Conservation (phyloP, 768 basidiomycete genomes). For the Boletus rubroflammeus region DNA sequence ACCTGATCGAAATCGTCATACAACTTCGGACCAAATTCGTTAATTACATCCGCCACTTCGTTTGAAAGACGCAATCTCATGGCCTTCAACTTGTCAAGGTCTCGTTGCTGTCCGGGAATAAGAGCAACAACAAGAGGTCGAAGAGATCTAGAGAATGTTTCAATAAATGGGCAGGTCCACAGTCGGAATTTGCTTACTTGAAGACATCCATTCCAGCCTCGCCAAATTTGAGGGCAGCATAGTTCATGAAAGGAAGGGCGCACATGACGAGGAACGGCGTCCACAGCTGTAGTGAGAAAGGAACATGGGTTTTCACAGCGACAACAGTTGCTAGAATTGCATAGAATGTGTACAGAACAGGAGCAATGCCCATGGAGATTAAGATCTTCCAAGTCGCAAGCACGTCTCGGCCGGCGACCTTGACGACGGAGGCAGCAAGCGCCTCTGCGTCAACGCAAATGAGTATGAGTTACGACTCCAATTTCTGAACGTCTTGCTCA, state of each 20-base stretch:
- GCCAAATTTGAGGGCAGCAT: constrained; percentile 93
- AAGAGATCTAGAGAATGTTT: constrained; percentile 60
- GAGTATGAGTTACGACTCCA: background rate
- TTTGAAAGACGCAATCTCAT: constrained; percentile 75
- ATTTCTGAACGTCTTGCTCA: constrained; percentile 24
- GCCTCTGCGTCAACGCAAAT: constrained; percentile 58
- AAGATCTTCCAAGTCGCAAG: constrained; percentile 97
- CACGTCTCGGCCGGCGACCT: constrained; percentile 95
- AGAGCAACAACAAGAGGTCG: constrained; percentile 85
- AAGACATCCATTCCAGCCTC: constrained; percentile 97
- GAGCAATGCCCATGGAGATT: constrained; percentile 87
- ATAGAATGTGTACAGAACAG: constrained; percentile 81
- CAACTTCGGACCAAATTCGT: constrained; percentile 83
- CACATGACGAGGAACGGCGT: constrained; percentile 76
- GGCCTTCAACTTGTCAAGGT: constrained; percentile 69
- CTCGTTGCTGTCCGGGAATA: constrained; percentile 82
- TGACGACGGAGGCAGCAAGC: constrained; percentile 91
- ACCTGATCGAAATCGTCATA: constrained; percentile 88
- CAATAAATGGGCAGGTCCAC: background rate
- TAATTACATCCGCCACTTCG: constrained; percentile 78
- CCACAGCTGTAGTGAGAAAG: constrained; percentile 60
- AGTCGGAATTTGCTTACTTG: constrained; percentile 59
- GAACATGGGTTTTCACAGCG: constrained; percentile 61
- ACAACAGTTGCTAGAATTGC: constrained; percentile 73
- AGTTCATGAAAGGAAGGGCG: constrained; percentile 82